A percentile compares a stretch with the other conserved stretches of the same genome.
Evolutionary conservation across 2,329 filamentous ascomycete species (phyloP).

Genomic region (Aureobasidium lini): DNA sequence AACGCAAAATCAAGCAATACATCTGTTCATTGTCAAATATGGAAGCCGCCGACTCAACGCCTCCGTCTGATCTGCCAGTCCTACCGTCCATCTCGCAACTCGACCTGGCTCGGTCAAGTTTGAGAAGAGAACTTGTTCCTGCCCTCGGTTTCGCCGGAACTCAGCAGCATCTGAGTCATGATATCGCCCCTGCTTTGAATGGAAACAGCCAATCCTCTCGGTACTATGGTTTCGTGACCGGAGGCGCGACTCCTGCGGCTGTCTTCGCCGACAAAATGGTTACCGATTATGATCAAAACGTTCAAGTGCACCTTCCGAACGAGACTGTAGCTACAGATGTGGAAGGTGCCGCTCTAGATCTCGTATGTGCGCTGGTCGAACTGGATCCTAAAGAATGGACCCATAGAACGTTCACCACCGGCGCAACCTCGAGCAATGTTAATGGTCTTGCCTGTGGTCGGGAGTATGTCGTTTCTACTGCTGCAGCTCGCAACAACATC

Average conservation of each 20-base stretch:
- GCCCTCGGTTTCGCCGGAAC: conserved; percentile 39
- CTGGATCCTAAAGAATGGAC: conserved; percentile 53
- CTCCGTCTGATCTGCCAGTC: conserved; percentile 12
- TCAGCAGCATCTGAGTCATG: conserved; percentile 37
- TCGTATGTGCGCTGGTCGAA: conserved; percentile 61
- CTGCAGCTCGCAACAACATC: conserved; percentile 27
- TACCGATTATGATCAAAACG: conserved; percentile 72
- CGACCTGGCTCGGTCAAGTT: conserved; percentile 25
- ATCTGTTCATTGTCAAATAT: background rate
- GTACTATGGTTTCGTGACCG: conserved; percentile 88
- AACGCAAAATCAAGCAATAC: too few species aligned
- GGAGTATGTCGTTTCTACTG: conserved; percentile 53
- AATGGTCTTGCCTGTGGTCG: conserved; percentile 62
- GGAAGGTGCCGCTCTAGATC: conserved; percentile 62
- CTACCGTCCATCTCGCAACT: conserved; percentile 29
- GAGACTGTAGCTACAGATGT: conserved; percentile 71
- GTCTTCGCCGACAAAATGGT: conserved; percentile 80
- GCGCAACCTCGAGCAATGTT: conserved; percentile 58
- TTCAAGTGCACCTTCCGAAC: conserved; percentile 69
- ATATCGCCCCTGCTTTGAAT: conserved; percentile 54
- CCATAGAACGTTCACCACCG: conserved; percentile 75
- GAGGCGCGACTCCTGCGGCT: conserved; percentile 70
- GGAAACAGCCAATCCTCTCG: conserved; percentile 55
- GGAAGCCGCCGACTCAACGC: background rate
- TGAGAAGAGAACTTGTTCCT: conserved; percentile 30